Conservation (phyloP, 2,329 filamentous ascomycete genomes). For the Sclerotinia spermophila region DNA sequence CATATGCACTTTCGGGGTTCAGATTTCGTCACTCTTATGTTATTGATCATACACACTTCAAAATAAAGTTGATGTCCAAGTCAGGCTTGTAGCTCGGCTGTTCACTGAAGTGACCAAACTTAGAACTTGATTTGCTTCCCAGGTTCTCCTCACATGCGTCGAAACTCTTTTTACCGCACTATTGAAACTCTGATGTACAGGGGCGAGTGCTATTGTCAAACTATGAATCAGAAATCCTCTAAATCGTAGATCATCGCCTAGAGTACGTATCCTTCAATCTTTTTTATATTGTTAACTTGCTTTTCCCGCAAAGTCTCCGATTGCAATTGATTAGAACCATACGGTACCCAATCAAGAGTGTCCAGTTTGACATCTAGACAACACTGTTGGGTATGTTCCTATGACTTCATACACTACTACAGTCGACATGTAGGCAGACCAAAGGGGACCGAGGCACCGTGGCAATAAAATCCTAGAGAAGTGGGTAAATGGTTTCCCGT, state of each 20-base stretch:
- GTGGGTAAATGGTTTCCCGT: background rate
- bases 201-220: background rate
- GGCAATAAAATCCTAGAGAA: background rate
- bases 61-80: background rate
- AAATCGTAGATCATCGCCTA: constrained; percentile 4
- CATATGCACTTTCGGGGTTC: background rate
- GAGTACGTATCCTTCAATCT: background rate
- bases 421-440: background rate
- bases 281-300: background rate
- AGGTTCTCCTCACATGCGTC: constrained; percentile 3
- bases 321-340: background rate
- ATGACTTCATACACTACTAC: background rate
- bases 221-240: background rate
- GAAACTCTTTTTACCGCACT: constrained; percentile 7
- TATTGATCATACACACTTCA: background rate
- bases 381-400: background rate
- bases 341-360: background rate
- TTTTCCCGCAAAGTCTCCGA: background rate
- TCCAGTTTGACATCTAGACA: background rate
- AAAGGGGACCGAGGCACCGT: background rate
- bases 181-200: background rate
- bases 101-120: background rate
- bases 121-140: constrained; percentile 2
- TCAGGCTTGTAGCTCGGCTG: background rate
- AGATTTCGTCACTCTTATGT: background rate